A percentile compares a stretch with the other conserved stretches of the same genome.
Evolutionary conservation across 2,329 filamentous ascomycete species (phyloP).

Genomic region (Ceratocystis smalleyi): DNA sequence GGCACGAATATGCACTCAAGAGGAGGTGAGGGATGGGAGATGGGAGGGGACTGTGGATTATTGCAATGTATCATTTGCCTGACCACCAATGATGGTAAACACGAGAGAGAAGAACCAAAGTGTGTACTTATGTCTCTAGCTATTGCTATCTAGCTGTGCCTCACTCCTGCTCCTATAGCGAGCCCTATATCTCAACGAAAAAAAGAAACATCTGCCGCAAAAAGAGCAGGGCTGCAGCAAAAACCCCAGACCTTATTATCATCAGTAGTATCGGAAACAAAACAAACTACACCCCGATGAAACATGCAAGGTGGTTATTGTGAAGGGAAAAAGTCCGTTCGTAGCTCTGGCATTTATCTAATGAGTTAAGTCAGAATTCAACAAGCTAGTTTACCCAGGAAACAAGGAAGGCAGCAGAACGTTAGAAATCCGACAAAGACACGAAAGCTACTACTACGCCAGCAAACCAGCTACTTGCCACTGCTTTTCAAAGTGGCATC

Average conservation of each 20-base stretch:
- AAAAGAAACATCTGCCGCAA: background rate
- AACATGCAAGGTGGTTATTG: background rate
- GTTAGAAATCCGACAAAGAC: no score
- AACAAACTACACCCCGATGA: background rate
- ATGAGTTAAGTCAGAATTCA: no score
- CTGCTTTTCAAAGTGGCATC: background rate
- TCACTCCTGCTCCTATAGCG: background rate
- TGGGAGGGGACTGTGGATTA: background rate
- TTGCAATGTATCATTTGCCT: background rate
- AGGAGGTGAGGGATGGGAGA: background rate
- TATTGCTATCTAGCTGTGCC: no score
- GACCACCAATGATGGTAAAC: no score
- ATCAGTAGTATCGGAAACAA: background rate
- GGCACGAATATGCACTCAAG: constrained; percentile 1
- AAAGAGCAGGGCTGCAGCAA: background rate
- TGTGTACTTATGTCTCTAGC: no score
- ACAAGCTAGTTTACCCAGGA: no score
- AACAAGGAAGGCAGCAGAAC: no score
- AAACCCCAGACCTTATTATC: background rate
- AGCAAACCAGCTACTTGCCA: background rate
- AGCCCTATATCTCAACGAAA: background rate
- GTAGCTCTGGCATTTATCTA: background rate
- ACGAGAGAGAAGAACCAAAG: no score
- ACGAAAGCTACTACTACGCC: background rate
- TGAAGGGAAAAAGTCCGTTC: background rate